phyloP scores from a whole-genome alignment of 2,329 filamentous ascomycete species.

The Dothideomycetes sp. region DNA sequence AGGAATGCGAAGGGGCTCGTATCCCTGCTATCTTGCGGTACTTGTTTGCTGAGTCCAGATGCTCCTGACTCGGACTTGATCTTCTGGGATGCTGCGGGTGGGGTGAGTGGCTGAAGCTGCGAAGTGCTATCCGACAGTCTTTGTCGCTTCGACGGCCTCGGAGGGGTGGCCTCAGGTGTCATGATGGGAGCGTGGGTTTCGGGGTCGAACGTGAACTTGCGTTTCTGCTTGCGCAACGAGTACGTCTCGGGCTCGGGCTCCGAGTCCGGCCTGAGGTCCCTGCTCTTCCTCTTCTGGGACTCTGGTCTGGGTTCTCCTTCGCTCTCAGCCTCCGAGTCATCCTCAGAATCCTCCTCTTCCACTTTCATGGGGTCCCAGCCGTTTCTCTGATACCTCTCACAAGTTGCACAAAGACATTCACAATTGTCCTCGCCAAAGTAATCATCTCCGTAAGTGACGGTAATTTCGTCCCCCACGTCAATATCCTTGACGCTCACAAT shows the following conservation, averaged over 20 bases:
- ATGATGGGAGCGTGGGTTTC: constrained; percentile 8
- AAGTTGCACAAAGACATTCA: constrained; percentile 85
- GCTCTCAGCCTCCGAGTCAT: background rate
- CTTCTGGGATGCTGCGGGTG: background rate
- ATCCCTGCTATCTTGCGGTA: background rate
- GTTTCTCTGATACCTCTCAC: constrained; percentile 64
- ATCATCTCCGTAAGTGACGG: constrained; percentile 87
- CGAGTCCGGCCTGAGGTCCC: background rate
- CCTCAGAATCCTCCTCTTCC: background rate
- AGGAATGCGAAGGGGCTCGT: background rate
- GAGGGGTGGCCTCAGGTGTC: background rate
- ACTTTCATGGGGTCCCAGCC: constrained; percentile 54
- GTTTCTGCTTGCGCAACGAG: constrained; percentile 8
- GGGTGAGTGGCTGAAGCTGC: background rate
- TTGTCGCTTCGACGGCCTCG: background rate
- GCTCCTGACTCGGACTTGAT: background rate
- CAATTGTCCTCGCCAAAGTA: constrained; percentile 95
- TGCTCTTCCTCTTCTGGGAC: constrained; percentile 2
- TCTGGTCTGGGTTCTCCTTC: background rate
- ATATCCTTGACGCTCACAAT: constrained; percentile 79
- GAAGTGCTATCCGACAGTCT: background rate
- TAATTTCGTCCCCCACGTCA: constrained; percentile 83
- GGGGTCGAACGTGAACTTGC: constrained; percentile 9
- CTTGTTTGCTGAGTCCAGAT: background rate
- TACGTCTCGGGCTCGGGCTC: constrained; percentile 3